A percentile compares a stretch with the other conserved stretches of the same genome.
Evolutionary conservation across 371 early-diverging fungal species (phyloP).

Genomic region (Conidiobolus incongruus): DNA sequence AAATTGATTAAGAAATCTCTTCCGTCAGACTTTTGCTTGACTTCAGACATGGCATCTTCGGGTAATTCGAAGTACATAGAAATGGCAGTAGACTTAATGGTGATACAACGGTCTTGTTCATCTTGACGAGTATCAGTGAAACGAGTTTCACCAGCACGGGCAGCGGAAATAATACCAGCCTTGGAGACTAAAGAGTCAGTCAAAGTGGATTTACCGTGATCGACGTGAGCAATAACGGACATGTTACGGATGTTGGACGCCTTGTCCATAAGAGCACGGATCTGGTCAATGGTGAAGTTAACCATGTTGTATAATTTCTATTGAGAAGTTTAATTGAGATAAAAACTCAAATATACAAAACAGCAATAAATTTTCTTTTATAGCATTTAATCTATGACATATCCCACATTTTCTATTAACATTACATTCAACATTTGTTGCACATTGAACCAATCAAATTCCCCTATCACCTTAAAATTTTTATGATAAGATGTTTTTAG

Average conservation of each 20-base stretch:
- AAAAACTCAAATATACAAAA: too few relatives aligned
- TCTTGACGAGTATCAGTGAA: constrained; percentile 98
- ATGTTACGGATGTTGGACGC: constrained; percentile 98
- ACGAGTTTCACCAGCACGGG: constrained; percentile 94
- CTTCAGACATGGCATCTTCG: constrained; percentile 65
- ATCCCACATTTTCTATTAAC: too few relatives aligned
- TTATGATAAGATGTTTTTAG: too few relatives aligned
- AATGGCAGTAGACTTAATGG: constrained; percentile 99
- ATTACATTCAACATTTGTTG: too few relatives aligned
- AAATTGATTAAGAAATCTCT: constrained; percentile 97
- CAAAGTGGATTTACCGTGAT: constrained; percentile 93
- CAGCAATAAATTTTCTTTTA: too few relatives aligned
- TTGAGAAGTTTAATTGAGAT: not conserved
- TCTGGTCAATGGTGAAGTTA: constrained; percentile 26
- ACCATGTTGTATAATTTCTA: constrained; percentile 13
- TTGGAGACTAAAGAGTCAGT: constrained; percentile 96
- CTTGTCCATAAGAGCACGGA: constrained; percentile 34
- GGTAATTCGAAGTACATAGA: constrained; percentile 95
- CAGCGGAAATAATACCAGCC: constrained; percentile 96
- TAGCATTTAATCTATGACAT: too few relatives aligned
- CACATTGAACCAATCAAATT: too few relatives aligned
- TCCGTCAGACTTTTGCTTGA: constrained; percentile 84
- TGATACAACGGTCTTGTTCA: constrained; percentile 99
- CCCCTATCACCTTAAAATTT: too few relatives aligned
- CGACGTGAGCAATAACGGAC: constrained; percentile 99